Conservation (phyloP, 1,284 basidiomycete genomes). For the Puccinia triticina region DNA sequence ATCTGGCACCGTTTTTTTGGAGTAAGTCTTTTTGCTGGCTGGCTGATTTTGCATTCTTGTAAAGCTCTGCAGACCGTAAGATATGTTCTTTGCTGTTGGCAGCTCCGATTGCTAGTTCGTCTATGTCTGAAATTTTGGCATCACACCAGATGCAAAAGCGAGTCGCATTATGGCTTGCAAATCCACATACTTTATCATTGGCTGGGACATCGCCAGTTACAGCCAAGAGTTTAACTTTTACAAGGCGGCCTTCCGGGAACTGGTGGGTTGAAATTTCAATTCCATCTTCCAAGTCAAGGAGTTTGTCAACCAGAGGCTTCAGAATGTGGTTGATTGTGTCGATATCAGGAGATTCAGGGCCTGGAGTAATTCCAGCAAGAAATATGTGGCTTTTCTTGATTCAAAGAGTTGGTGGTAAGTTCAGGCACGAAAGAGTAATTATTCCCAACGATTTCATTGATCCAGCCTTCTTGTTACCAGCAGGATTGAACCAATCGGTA, state of each 20-base stretch:
- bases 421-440: constrained; percentile 5
- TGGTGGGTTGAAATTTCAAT: background rate
- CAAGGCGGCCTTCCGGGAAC: constrained; percentile 4
- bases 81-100: too few relatives aligned
- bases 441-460: constrained; percentile 3
- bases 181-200: constrained; percentile 17
- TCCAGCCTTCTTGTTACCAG: background rate
- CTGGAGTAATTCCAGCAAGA: constrained; percentile 25
- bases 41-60: too few relatives aligned
- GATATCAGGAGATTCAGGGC: constrained; percentile 11
- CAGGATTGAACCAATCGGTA: constrained; percentile 4
- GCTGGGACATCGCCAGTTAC: constrained; percentile 23
- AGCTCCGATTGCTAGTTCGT: too few relatives aligned
- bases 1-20: too few relatives aligned
- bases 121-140: background rate
- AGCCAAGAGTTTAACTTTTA: constrained; percentile 11
- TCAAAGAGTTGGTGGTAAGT: background rate
- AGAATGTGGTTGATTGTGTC: constrained; percentile 11
- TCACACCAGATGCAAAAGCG: constrained; percentile 15
- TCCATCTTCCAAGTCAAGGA: constrained; percentile 11
- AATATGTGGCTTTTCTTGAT: constrained; percentile 16
- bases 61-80: too few relatives aligned
- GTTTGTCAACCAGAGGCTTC: constrained; percentile 10
- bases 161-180: constrained; percentile 7
- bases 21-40: too few relatives aligned